phyloP scores from a whole-genome alignment of 2,329 filamentous ascomycete genomes.

The Botrytis cinerea region DNA sequence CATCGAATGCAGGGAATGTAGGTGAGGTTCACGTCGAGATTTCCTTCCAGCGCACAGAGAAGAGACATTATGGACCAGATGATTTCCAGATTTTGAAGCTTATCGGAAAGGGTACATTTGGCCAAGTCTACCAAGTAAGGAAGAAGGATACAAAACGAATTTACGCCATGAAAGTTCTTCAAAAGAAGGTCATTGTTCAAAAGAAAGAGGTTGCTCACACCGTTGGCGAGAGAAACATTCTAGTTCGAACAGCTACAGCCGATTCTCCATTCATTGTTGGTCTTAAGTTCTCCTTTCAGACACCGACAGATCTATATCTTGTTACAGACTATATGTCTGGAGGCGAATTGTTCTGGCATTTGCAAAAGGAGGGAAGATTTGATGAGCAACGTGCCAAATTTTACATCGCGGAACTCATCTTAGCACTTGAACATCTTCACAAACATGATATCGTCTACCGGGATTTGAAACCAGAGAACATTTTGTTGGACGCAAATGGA shows the following conservation, averaged over 20 bases:
- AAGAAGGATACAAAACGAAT: constrained; percentile 96
- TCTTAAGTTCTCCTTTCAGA: constrained; percentile 98
- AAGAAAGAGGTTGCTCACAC: constrained; percentile 99
- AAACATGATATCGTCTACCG: constrained; percentile 97
- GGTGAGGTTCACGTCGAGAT: constrained; percentile 90
- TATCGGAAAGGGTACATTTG: constrained; percentile 97
- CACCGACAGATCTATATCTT: constrained; percentile 93
- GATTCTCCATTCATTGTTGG: constrained; percentile 98
- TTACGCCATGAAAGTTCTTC: constrained; percentile 98
- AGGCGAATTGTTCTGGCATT: constrained; percentile 96
- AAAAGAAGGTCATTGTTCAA: constrained; percentile 99
- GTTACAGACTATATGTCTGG: constrained; percentile 99
- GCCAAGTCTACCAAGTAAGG: constrained; percentile 96
- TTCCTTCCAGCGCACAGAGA: constrained; percentile 81
- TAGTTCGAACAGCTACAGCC: constrained; percentile 92
- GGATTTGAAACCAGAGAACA: constrained; percentile 97
- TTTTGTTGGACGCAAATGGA: constrained; percentile 92
- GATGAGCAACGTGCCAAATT: constrained; percentile 95
- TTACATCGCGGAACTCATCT: constrained; percentile 96
- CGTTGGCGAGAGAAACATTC: constrained; percentile 92
- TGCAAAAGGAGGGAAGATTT: constrained; percentile 96
- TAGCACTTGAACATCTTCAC: constrained; percentile 92
- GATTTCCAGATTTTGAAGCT: constrained; percentile 96
- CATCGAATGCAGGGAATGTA: constrained; percentile 65
- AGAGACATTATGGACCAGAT: constrained; percentile 88